phyloP scores from a whole-genome alignment of 257 asterid genomes.

The Solanum megistacrolobum region DNA sequence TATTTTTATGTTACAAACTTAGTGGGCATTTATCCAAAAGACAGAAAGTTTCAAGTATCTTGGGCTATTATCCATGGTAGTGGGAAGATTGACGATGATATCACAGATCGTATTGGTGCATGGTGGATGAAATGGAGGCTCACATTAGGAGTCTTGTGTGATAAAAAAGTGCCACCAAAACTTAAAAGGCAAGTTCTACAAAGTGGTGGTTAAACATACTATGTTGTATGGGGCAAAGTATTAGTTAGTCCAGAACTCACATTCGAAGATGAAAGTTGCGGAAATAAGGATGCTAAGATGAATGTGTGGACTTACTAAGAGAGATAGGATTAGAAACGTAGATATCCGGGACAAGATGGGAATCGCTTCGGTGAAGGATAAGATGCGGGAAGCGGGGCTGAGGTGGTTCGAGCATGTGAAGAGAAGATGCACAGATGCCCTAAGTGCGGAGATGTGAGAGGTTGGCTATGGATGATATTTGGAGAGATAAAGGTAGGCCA shows the following conservation, averaged over 20 bases:
- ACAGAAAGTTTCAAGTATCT: background rate
- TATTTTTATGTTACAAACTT: background rate
- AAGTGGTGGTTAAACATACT: background rate
- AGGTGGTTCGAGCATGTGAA: background rate
- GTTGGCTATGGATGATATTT: background rate
- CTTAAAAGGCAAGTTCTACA: background rate
- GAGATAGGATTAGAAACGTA: background rate
- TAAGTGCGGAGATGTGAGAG: background rate
- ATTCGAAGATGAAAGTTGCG: background rate
- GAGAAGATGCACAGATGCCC: background rate
- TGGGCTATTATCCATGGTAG: background rate
- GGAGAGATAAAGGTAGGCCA: background rate
- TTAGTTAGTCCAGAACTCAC: background rate
- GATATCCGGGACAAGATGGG: background rate
- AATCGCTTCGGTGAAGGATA: background rate
- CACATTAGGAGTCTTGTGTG: background rate
- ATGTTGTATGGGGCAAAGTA: background rate
- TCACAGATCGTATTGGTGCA: background rate
- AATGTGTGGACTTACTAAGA: background rate
- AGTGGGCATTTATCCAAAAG: background rate
- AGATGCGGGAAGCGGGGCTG: background rate
- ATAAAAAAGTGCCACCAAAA: background rate
- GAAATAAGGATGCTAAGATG: background rate
- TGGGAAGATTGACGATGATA: background rate
- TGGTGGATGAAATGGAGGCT: background rate